Evolutionary conservation across 371 early-diverging fungal species (phyloP).

Genomic region (Thermomucor indicae-seudaticae): DNA sequence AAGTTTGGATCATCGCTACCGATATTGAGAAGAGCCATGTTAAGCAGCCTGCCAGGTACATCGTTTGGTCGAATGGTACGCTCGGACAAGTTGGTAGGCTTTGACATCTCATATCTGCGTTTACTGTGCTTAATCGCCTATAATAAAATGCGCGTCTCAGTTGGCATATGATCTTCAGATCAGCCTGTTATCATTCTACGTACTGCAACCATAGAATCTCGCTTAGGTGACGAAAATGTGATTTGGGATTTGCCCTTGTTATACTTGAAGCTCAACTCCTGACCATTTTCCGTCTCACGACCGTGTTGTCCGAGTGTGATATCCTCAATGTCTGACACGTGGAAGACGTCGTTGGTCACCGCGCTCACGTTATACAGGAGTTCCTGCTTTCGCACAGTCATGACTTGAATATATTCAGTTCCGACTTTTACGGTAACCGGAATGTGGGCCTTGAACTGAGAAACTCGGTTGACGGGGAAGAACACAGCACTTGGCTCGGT

Average conservation of each 20-base stretch:
- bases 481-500: constrained; percentile 63
- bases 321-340: constrained; percentile 84
- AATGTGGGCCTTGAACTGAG: constrained; percentile 57
- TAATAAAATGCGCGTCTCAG: too few species aligned
- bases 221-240: constrained; percentile 72
- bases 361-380: constrained; percentile 66
- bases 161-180: neutral
- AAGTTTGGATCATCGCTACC: constrained; percentile 80
- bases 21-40: constrained; percentile 87
- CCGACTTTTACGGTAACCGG: constrained; percentile 84
- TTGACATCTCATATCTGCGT: constrained; percentile 64
- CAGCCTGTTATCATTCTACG: neutral
- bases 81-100: constrained; percentile 61
- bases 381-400: constrained; percentile 63
- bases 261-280: constrained; percentile 77
- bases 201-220: constrained; percentile 68
- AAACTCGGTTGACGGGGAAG: constrained; percentile 61
- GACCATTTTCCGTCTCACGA: constrained; percentile 55
- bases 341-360: constrained; percentile 82
- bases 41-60: constrained; percentile 88
- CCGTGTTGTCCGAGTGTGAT: constrained; percentile 45
- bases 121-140: constrained; percentile 71
- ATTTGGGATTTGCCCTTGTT: constrained; percentile 66
- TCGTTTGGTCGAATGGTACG: constrained; percentile 84
- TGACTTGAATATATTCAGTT: constrained; percentile 78